Percentiles rank a stretch among this genome's conserved stretches.
phyloP scores from a whole-genome alignment of 306 rosid genomes.

The Pueraria montana region DNA sequence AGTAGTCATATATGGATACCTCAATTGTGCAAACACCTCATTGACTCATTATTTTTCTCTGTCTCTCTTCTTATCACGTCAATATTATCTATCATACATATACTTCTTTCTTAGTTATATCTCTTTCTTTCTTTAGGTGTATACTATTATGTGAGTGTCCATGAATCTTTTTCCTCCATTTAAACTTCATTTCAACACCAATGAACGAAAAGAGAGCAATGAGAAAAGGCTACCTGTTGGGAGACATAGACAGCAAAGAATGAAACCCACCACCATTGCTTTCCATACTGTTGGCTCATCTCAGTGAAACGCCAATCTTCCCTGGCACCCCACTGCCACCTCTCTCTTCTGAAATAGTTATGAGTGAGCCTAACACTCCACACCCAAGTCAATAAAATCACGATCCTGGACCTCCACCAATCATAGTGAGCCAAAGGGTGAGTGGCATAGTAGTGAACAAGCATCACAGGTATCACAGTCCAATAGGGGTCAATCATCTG shows the following conservation, averaged over 20 bases:
- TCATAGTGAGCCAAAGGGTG: conserved; percentile 78
- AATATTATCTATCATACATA: neutral
- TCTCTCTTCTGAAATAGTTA: conserved; percentile 88
- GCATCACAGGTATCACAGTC: conserved; percentile 92
- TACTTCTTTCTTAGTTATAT: neutral
- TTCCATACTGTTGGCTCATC: conserved; percentile 77
- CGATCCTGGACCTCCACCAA: conserved; percentile 76
- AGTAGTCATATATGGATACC: neutral
- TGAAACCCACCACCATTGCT: conserved; percentile 93
- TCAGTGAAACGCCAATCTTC: conserved; percentile 97
- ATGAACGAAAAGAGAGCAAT: neutral
- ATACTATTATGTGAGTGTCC: neutral
- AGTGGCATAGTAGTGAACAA: conserved; percentile 74
- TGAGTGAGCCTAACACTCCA: conserved; percentile 88
- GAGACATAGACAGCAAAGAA: conserved; percentile 83
- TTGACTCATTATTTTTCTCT: neutral
- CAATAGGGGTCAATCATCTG: conserved; percentile 95
- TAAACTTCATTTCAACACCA: neutral
- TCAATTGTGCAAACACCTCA: neutral
- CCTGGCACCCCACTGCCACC: conserved; percentile 92
- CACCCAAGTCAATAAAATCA: conserved; percentile 72
- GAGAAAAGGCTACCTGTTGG: conserved; percentile 77
- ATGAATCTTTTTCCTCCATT: neutral
- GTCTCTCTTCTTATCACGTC: neutral
- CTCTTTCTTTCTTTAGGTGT: neutral